Evolutionary conservation across 108 stramenopile species (phyloP), one percentile per base, ranked within the genome.

Genomic region (Cyclotella kingstonii): DNA sequence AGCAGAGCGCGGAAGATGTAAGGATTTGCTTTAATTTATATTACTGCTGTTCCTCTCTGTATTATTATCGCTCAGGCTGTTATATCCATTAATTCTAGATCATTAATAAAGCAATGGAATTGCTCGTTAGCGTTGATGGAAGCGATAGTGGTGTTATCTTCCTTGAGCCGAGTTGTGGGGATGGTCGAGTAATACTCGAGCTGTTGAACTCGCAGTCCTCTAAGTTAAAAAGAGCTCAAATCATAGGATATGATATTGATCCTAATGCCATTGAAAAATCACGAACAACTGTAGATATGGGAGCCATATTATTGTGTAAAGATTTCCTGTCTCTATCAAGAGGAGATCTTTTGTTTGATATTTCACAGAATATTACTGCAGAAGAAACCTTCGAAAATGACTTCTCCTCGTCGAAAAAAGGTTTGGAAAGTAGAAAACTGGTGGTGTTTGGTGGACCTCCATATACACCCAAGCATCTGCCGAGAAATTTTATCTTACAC

Each of bases 111-210:
- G 41, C 54, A 47, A 2, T 55, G 11, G 21, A 39, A 7, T 25
- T 70, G 28, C 18, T 63, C 3, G 8, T 14, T 2, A 18, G 21
- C 4, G 12, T 29, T 5, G 14, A 10, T 10, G 3, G 2, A 2
- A 31, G 6, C 30, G 21, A 21, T 18, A 29, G 21, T 17, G 1
- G 44, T 23, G 7, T 63, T 38, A 54, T 54, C 3, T 56, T 70
- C 41, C 3, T 70, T 30, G 69, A 70, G 26, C 69, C 69, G n/a
- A 62, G 60, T 27, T 70, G 69, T 33, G 69, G 69, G 1, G 69
- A 70, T 56, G 69, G 60, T 5, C 17, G 69, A 33, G 44, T 70
- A 23, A 54, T 70, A 26, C 18, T 31, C 11, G 52, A 56, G 23
- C 52, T 70, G 8, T 35, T 68, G 15, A 25, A 30, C 27, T 36